phyloP scores from a whole-genome alignment of 768 basidiomycete species.

The Plicaturopsis crispa region DNA sequence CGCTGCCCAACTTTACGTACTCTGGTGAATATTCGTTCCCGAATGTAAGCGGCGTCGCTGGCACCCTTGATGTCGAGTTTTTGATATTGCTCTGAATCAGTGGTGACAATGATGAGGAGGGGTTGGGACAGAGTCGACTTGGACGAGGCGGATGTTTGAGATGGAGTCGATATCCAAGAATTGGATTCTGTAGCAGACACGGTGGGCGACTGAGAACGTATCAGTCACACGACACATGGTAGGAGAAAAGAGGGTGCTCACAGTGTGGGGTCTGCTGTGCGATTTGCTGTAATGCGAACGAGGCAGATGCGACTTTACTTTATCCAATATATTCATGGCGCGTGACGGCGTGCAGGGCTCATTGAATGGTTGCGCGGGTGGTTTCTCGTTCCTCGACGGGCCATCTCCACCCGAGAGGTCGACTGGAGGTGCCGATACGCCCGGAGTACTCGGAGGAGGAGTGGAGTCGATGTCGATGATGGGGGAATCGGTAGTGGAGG shows the following conservation, averaged over 20 bases:
- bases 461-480: conserved; percentile 52
- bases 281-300: no score
- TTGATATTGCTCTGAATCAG: conserved; percentile 69
- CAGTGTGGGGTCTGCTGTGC: conserved; percentile 29
- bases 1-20: no score
- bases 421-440: conserved; percentile 35
- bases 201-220: conserved; percentile 29
- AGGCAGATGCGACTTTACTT: conserved; percentile 15
- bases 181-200: conserved; percentile 27
- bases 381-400: conserved; percentile 23
- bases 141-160: conserved; percentile 20
- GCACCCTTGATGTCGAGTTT: conserved; percentile 67
- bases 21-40: conserved; percentile 77
- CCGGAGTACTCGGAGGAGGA: conserved; percentile 66
- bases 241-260: conserved; percentile 20
- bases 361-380: no score
- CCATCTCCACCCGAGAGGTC: conserved; percentile 31
- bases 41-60: conserved; percentile 57
- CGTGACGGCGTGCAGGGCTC: no score
- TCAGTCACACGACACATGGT: conserved; percentile 10
- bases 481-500: conserved; percentile 61
- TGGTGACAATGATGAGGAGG: conserved; percentile 60
- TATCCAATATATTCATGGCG: conserved; percentile 10
- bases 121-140: conserved; percentile 19
- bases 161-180: conserved; percentile 20